A percentile compares a stretch with the other conserved stretches of the same genome.
Conservation (phyloP, 1,284 basidiomycete species). For the Melampsora abietis-canadensis region DNA sequence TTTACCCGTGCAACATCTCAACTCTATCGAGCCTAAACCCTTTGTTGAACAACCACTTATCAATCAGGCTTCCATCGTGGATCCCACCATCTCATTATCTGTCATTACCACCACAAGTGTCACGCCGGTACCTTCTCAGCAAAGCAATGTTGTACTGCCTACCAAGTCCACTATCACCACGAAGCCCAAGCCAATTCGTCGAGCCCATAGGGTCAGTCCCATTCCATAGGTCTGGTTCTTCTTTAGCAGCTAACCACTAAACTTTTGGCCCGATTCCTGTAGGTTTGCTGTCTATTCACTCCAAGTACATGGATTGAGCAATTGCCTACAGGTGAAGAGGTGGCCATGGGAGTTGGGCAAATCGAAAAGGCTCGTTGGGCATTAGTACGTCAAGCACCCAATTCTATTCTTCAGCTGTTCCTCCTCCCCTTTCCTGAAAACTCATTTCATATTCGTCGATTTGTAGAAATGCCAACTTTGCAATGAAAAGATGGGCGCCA, state of each 20-base stretch:
- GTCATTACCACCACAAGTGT: neutral
- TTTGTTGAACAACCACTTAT: neutral
- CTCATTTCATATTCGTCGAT: conserved; percentile 58
- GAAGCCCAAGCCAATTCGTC: neutral
- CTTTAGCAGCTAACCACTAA: neutral
- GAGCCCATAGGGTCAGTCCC: conserved; percentile 36
- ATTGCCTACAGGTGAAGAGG: conserved; percentile 54
- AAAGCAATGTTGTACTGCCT: neutral
- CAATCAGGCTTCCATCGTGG: too few relatives aligned
- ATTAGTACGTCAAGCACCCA: conserved; percentile 61
- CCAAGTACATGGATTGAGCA: conserved; percentile 50
- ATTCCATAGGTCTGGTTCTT: neutral
- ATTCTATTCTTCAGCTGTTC: conserved; percentile 55
- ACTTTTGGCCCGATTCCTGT: neutral
- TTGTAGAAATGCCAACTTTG: conserved; percentile 4
- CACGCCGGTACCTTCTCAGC: neutral
- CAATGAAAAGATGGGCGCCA: neutral
- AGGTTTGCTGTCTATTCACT: conserved; percentile 55
- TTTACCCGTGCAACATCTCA: too few relatives aligned
- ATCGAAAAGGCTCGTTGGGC: conserved; percentile 87
- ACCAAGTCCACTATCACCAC: neutral
- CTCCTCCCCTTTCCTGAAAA: conserved; percentile 79
- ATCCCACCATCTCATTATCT: neutral
- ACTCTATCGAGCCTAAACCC: too few relatives aligned
- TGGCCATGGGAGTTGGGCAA: conserved; percentile 74